Evolutionary conservation across 257 asterid genomes (phyloP).

Genomic region (Jacaranda mimosifolia): DNA sequence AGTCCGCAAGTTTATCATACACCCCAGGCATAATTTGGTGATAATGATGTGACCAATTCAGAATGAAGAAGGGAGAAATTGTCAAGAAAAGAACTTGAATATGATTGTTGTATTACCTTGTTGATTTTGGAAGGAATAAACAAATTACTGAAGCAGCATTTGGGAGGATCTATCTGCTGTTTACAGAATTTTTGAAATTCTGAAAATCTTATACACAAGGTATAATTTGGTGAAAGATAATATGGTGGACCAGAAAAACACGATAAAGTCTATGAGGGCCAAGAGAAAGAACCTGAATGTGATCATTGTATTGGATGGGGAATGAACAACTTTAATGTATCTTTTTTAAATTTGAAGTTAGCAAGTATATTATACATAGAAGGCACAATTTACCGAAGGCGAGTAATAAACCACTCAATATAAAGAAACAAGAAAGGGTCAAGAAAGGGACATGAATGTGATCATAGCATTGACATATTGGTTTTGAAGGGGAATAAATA

Average conservation of each 20-base stretch:
- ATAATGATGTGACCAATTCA: neutral
- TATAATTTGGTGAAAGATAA: neutral
- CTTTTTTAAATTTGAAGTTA: neutral
- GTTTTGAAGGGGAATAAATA: neutral
- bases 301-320: neutral
- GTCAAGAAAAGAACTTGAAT: neutral
- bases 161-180: neutral
- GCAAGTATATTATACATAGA: neutral
- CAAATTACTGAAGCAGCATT: neutral
- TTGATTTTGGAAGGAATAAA: neutral
- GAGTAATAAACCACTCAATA: neutral
- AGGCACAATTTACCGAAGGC: neutral
- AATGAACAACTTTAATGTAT: too few species aligned
- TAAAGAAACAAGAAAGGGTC: neutral
- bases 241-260: too few species aligned
- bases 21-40: neutral
- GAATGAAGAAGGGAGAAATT: neutral
- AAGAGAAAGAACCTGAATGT: neutral
- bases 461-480: neutral
- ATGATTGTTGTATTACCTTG: neutral
- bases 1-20: neutral
- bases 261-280: too few species aligned
- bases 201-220: neutral
- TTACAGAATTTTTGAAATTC: neutral
- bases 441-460: neutral